These are phyloP conservation scores for Adansonia rubrostipa DNA, from an alignment of 441 rosid genomes.

Conservation along the genomic window DNA sequence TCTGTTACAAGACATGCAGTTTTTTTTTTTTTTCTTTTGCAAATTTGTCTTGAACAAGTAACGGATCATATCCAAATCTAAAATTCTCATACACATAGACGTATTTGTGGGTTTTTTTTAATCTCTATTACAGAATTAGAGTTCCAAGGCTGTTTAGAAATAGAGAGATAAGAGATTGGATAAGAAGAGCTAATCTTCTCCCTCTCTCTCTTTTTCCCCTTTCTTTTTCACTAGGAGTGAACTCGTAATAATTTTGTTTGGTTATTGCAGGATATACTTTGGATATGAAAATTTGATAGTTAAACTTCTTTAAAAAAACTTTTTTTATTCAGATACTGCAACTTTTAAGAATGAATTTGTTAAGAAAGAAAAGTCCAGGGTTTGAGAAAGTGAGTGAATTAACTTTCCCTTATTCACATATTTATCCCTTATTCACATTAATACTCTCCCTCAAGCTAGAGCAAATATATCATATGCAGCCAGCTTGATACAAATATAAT, in stretches of 20 bases:
- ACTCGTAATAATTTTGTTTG: background rate
- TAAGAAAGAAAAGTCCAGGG: too few species aligned
- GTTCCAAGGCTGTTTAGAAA: background rate
- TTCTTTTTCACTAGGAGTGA: background rate
- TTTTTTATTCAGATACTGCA: background rate
- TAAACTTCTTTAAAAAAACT: background rate
- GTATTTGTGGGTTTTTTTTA: background rate
- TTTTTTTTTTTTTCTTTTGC: too few species aligned
- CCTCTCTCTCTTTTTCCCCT: too few species aligned
- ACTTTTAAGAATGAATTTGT: background rate
- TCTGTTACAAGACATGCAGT: background rate
- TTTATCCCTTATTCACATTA: too few species aligned
- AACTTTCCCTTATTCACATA: too few species aligned
- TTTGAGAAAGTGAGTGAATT: too few species aligned
- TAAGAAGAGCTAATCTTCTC: constrained; percentile 1
- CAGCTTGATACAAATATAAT: too few species aligned
- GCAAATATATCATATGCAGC: too few species aligned
- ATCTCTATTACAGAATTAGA: background rate
- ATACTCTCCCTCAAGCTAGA: too few species aligned
- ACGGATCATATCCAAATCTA: background rate
- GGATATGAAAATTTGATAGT: background rate
- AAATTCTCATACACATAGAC: background rate
- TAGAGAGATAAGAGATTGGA: background rate
- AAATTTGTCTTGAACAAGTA: background rate
- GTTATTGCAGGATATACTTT: background rate